Conservation (phyloP, 441 rosid genomes). For the Gossypium schwendimanii region DNA sequence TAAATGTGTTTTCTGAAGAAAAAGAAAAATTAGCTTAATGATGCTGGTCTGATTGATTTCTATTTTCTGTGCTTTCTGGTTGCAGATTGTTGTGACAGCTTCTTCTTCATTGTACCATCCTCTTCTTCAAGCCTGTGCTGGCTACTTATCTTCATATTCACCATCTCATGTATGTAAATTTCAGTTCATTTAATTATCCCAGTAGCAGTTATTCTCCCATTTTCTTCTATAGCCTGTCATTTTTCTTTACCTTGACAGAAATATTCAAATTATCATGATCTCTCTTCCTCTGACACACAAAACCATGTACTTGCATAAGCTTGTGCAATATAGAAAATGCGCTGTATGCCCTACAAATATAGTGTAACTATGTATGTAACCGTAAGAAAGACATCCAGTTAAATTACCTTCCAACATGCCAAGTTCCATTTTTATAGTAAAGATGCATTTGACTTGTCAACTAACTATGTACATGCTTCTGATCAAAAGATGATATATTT, state of each 20-base stretch:
- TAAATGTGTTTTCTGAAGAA: background rate
- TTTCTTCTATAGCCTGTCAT: background rate
- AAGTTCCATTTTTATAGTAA: slow-evolving; percentile 1
- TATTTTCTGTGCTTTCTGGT: slow-evolving; percentile 14
- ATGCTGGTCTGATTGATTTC: background rate
- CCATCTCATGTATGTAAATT: slow-evolving; percentile 67
- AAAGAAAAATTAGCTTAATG: background rate
- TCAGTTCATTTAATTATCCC: slow-evolving; percentile 11
- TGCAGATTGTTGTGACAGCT: slow-evolving; percentile 71
- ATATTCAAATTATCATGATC: background rate
- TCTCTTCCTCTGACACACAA: background rate
- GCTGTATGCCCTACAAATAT: background rate
- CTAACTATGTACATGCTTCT: background rate
- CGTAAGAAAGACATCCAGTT: background rate
- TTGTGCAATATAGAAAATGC: background rate
- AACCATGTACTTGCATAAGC: background rate
- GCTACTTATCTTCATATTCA: slow-evolving; percentile 74
- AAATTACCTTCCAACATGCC: background rate
- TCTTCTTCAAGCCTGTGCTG: slow-evolving; percentile 70
- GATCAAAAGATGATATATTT: background rate
- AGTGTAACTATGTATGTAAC: background rate
- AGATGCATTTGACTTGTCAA: slow-evolving; percentile 4
- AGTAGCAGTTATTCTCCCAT: background rate
- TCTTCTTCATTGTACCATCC: slow-evolving; percentile 58
- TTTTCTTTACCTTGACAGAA: background rate